A percentile compares a stretch with the other conserved stretches of the same genome.
Evolutionary conservation across 2,329 filamentous ascomycete genomes (phyloP).

Genomic region (Lachnellula suecica): DNA sequence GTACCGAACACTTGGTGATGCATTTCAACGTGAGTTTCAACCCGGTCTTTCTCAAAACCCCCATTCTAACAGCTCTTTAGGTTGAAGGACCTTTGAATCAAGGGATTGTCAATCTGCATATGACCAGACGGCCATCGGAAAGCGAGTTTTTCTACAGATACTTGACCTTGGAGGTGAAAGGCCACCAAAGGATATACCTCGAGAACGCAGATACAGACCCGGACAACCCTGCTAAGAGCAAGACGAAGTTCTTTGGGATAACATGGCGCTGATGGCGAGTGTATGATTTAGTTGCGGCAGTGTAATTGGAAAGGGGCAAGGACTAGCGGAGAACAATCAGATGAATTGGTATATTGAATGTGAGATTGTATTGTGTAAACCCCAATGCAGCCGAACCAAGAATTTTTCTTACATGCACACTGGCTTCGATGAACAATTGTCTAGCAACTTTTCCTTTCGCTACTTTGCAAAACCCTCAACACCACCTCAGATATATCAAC

Average conservation of each 20-base stretch:
- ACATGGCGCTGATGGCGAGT: slow-evolving; percentile 23
- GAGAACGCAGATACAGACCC: slow-evolving; percentile 53
- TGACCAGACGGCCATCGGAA: slow-evolving; percentile 64
- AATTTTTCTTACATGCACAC: not conserved
- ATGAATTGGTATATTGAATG: not conserved
- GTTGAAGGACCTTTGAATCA: slow-evolving; percentile 75
- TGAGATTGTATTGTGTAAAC: not conserved
- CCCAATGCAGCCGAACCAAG: not conserved
- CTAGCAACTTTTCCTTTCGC: not conserved
- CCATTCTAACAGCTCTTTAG: slow-evolving; percentile 39
- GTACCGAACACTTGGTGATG: slow-evolving; percentile 79
- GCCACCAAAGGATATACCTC: slow-evolving; percentile 63
- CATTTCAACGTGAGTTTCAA: slow-evolving; percentile 69
- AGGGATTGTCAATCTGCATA: slow-evolving; percentile 75
- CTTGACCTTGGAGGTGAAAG: slow-evolving; percentile 77
- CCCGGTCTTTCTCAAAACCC: not conserved
- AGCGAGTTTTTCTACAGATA: slow-evolving; percentile 80
- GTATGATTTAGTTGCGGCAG: not conserved
- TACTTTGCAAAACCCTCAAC: not conserved
- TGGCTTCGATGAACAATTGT: not conserved
- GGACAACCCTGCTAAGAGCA: slow-evolving; percentile 27
- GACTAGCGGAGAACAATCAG: not conserved
- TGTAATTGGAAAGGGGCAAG: not conserved
- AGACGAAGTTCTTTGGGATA: slow-evolving; percentile 33
- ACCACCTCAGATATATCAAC: not conserved